phyloP scores from a whole-genome alignment of 2,329 filamentous ascomycete species.

The Sporothrix mexicana region DNA sequence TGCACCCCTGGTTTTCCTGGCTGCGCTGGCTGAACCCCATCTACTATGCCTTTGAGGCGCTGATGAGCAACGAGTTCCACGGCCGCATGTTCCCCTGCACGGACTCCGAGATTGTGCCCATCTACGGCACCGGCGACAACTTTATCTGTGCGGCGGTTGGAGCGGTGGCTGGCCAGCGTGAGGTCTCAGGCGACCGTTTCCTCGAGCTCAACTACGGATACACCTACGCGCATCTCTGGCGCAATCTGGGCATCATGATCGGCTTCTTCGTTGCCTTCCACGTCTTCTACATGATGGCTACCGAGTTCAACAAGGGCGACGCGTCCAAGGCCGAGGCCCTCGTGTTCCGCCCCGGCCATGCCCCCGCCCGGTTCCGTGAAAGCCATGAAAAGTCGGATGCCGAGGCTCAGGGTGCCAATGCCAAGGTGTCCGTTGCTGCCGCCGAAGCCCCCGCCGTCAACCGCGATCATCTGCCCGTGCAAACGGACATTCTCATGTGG shows the following conservation, averaged over 20 bases:
- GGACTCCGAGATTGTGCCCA: constrained; percentile 51
- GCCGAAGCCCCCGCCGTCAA: neutral
- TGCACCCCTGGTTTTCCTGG: constrained; percentile 82
- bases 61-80: constrained; percentile 82
- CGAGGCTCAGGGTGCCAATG: constrained; percentile 36
- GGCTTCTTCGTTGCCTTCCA: constrained; percentile 68
- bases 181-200: constrained; percentile 58
- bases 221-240: constrained; percentile 65
- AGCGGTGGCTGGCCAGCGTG: constrained; percentile 56
- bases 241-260: constrained; percentile 72
- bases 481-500: constrained; percentile 74
- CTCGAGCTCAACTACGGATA: constrained; percentile 59
- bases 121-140: constrained; percentile 48
- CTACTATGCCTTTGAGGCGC: constrained; percentile 77
- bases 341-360: constrained; percentile 13
- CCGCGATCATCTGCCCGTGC: constrained; percentile 6
- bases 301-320: constrained; percentile 60
- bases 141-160: constrained; percentile 65
- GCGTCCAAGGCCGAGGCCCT: constrained; percentile 11
- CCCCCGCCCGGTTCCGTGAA: neutral
- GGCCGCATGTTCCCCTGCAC: constrained; percentile 62
- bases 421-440: constrained; percentile 31
- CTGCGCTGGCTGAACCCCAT: constrained; percentile 81
- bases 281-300: constrained; percentile 63
- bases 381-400: neutral